A percentile compares a stretch with the other conserved stretches of the same genome.
Conservation (phyloP, 768 basidiomycete species). For the Omphalotus guepiniiformis region DNA sequence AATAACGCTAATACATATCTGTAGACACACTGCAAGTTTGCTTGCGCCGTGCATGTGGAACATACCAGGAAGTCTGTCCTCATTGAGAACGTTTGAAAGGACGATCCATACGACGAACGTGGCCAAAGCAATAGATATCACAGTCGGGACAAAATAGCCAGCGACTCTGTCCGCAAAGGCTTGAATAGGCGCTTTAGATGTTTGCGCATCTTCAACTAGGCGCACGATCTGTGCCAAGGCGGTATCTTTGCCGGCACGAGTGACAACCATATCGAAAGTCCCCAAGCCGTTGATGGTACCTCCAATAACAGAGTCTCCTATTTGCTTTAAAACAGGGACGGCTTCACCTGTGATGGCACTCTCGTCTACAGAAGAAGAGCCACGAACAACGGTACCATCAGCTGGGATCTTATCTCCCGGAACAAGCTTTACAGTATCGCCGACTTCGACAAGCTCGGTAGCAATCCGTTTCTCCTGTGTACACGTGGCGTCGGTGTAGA, state of each 20-base stretch:
- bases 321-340: constrained; percentile 78
- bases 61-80: constrained; percentile 68
- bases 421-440: constrained; percentile 89
- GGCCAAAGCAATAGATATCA: constrained; percentile 73
- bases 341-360: constrained; percentile 97
- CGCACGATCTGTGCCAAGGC: constrained; percentile 94
- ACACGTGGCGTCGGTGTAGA: constrained; percentile 83
- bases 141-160: constrained; percentile 91
- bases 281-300: constrained; percentile 96
- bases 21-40: constrained; percentile 86
- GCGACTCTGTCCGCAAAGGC: constrained; percentile 94
- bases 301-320: constrained; percentile 86
- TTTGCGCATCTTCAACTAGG: constrained; percentile 97
- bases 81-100: constrained; percentile 53
- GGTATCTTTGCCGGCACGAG: constrained; percentile 93
- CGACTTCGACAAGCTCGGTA: constrained; percentile 92
- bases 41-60: constrained; percentile 83
- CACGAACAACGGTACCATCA: constrained; percentile 85
- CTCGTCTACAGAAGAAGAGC: constrained; percentile 89
- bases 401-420: constrained; percentile 97
- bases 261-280: constrained; percentile 96
- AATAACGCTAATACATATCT: constrained; percentile 96
- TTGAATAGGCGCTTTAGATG: constrained; percentile 96
- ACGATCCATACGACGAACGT: constrained; percentile 87
- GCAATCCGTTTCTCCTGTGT: constrained; percentile 86